Conservation (phyloP, 768 basidiomycete genomes). For the Kwoniella dejecticola region DNA sequence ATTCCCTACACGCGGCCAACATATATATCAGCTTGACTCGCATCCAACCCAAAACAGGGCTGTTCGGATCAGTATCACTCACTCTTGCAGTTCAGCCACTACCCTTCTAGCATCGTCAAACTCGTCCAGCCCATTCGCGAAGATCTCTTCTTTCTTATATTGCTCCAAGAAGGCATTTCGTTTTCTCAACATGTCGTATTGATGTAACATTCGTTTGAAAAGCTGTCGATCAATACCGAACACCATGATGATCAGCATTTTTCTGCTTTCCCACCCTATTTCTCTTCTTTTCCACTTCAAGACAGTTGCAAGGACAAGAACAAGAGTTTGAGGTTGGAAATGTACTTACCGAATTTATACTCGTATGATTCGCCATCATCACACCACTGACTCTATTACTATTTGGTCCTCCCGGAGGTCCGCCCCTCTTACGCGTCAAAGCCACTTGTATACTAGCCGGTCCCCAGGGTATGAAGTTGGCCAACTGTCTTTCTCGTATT, state of each 20-base stretch:
- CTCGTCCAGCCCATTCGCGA: slow-evolving; percentile 87
- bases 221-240: slow-evolving; percentile 60
- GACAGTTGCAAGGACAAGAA: neutral
- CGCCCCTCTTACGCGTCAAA: slow-evolving; percentile 76
- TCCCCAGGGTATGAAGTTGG: slow-evolving; percentile 99
- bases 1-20: slow-evolving; percentile 25
- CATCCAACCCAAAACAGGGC: slow-evolving; percentile 15
- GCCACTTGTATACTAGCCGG: slow-evolving; percentile 98
- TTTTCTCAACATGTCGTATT: slow-evolving; percentile 83
- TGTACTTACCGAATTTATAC: slow-evolving; percentile 87
- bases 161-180: slow-evolving; percentile 94
- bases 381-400: slow-evolving; percentile 95
- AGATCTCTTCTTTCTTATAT: slow-evolving; percentile 96
- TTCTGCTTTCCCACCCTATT: too few relatives aligned
- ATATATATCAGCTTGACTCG: neutral
- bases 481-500: slow-evolving; percentile 92
- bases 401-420: slow-evolving; percentile 83
- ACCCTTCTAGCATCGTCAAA: slow-evolving; percentile 89
- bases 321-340: neutral
- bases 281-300: too few relatives aligned
- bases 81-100: slow-evolving; percentile 40
- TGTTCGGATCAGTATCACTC: too few relatives aligned
- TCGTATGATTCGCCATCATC: slow-evolving; percentile 99
- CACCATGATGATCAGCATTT: neutral
- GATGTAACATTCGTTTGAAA: slow-evolving; percentile 93